phyloP scores from a whole-genome alignment of 192 early-diverging fungal genomes.

The Coemansia sp. region DNA sequence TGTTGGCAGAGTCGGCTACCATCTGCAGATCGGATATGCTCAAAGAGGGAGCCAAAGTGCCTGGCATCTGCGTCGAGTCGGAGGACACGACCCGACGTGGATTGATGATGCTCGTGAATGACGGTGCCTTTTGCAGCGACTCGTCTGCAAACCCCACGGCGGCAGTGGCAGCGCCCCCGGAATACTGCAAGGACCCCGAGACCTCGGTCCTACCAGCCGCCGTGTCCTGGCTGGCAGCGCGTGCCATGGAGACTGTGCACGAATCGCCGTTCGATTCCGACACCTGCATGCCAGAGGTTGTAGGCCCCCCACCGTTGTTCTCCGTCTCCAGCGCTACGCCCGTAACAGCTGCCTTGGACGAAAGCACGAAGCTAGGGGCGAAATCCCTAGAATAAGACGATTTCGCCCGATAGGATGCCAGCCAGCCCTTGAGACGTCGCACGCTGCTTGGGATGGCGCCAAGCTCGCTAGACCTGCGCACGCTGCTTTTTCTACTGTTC shows the following conservation, averaged over 20 bases:
- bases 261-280: background rate
- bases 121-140: conserved; percentile 12
- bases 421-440: conserved; percentile 33
- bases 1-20: background rate
- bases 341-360: background rate
- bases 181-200: background rate
- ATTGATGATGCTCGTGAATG: conserved; percentile 48
- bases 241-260: too few relatives aligned
- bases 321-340: background rate
- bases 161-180: background rate
- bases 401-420: conserved; percentile 35
- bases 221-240: too few relatives aligned
- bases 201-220: background rate
- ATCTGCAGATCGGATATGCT: conserved; percentile 22
- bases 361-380: conserved; percentile 15
- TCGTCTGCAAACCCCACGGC: background rate
- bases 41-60: conserved; percentile 25
- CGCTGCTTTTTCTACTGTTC: background rate
- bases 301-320: background rate
- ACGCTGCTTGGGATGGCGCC: conserved; percentile 10
- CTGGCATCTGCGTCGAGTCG: conserved; percentile 23
- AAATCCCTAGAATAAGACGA: conserved; percentile 28
- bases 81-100: conserved; percentile 13
- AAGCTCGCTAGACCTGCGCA: too few relatives aligned
- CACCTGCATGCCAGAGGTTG: background rate